Evolutionary conservation across 345 rosid genomes (phyloP), one percentile per base, ranked within the genome.

Genomic region (Microcos paniculata): DNA sequence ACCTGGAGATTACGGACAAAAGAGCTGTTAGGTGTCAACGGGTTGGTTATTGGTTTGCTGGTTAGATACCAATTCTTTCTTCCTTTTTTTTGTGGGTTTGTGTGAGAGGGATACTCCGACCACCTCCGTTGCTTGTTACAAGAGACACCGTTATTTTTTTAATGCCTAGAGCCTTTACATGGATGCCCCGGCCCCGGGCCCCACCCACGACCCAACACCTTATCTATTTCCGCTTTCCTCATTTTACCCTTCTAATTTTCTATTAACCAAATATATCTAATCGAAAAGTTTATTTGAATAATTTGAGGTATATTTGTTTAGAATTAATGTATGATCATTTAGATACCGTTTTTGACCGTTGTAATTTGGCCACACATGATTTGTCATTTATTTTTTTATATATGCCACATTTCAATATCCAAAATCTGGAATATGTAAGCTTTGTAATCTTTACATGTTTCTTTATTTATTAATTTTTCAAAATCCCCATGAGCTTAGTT

Each of bases 1-100:
- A 78, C 74, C 74, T 84, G 62, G 49, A 31, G 11, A 0, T 14
- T 15, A 11, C 51, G 4, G 80, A 74, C 85, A 79, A 84, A 77
- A 43, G 69, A 79, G 79, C 56, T 52, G 87, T n/a, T n/a, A n/a
- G n/a, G n/a, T n/a, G n/a, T 82, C 82, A 75, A 19, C 21, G 33
- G 0, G 38, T 46, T 13, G 11, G 61, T 49, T 46, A n/a, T 45
- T 45, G 15, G 62, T 74, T 38, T 9, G 19, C 45, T 43, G 2
- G 1, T 21, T 18, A 16, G 46, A 10, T 62, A 10, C 14, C 57
- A 15, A n/a, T n/a, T n/a, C n/a, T n/a, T n/a, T n/a, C n/a, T n/a
- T n/a, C n/a, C n/a, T 62, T n/a, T 53, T 48, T 4, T 48, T 13
- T 26, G 3, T n/a, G 12, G 35, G 35, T 62, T 26, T 61, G 64